These are phyloP conservation scores for Candida suzukii DNA, from an alignment of 805 yeast species.

Conservation along the genomic window DNA sequence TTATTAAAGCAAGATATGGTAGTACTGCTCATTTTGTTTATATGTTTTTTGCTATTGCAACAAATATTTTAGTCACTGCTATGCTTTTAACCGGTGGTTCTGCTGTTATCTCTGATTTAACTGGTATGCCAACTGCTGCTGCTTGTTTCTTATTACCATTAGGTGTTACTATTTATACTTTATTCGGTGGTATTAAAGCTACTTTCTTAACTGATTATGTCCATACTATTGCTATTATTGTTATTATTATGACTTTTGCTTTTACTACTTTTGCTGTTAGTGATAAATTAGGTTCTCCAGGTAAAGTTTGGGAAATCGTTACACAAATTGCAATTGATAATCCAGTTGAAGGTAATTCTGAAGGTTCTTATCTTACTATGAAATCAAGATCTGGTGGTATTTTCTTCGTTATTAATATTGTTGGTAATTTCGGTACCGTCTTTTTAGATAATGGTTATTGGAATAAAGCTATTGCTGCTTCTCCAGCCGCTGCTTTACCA, in stretches of 20 bases:
- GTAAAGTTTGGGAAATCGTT: slow-evolving; percentile 67
- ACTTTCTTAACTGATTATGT: slow-evolving; percentile 74
- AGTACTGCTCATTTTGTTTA: slow-evolving; percentile 60
- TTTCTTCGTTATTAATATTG: slow-evolving; percentile 80
- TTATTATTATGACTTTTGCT: slow-evolving; percentile 73
- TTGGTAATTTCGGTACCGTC: slow-evolving; percentile 87
- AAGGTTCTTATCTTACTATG: slow-evolving; percentile 87
- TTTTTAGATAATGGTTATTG: slow-evolving; percentile 84
- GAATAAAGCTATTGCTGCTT: slow-evolving; percentile 82
- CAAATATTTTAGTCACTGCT: slow-evolving; percentile 85
- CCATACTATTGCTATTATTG: slow-evolving; percentile 75
- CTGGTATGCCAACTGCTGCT: slow-evolving; percentile 76
- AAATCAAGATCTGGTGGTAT: slow-evolving; percentile 80
- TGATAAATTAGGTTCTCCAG: slow-evolving; percentile 72
- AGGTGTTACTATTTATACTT: slow-evolving; percentile 67
- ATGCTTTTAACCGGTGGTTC: slow-evolving; percentile 90
- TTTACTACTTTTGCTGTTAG: slow-evolving; percentile 74
- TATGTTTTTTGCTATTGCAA: slow-evolving; percentile 77
- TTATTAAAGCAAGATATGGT: slow-evolving; percentile 77
- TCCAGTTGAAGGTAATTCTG: slow-evolving; percentile 75
- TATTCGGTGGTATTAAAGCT: slow-evolving; percentile 79
- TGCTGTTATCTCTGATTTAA: slow-evolving; percentile 70
- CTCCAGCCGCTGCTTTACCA: slow-evolving; percentile 78
- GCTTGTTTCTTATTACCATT: slow-evolving; percentile 78
- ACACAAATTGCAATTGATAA: slow-evolving; percentile 48